Base-by-base conservation (phyloP, 2,329 filamentous ascomycete genomes). In the Pseudogymnoascus sp. region DNA sequence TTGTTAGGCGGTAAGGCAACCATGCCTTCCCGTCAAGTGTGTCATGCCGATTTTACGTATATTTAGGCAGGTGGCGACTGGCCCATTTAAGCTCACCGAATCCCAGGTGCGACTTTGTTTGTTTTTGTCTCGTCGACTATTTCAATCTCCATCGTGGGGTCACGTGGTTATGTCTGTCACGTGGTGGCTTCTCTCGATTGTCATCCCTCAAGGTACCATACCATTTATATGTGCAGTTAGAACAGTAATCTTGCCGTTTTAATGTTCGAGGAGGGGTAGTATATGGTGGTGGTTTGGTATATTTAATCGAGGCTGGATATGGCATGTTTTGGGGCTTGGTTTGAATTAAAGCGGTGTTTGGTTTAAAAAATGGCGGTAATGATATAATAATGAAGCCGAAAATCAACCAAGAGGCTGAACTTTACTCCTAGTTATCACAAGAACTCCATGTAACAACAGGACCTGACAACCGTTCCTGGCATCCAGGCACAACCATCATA, bases 41-140 rank as follows among this genome's bases (percentile, higher is more conserved):
- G 28, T 12, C 44, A 28, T 50, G 23, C 12, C 2, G 44, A 8
- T 56, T 56, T 53, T 53, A 53, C 46, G 46, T 31, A 53, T 12
- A 18, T 53, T n/a, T 53, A 53, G 46, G 46, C 46, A 53, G 46
- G 46, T 53, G 46, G 46, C 46, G 46, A 34, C 7, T 53, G 25
- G 10, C 50, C 50, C 50, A 34, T 56, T 34, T 56, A 56, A 34
- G 50, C 10, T 56, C 50, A 34, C 50, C 50, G 28, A 56, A 4
- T 18, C 8, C 50, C n/a, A 34, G 25, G 14, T 11, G 23, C 5
- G 4, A 18, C 21, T 3, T 18, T 56, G 25, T 18, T 10, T 21
- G 21, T 18, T 10, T 53, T 50, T 28, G 44, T 50, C 44, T 28
- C 23, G 50, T 34, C 28, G 10, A 18, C n/a, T 18, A 11, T 34